A percentile compares a stretch with the other conserved stretches of the same genome.
phyloP scores from a whole-genome alignment of 2,329 filamentous ascomycete genomes.

The Fusarium verrucosum region DNA sequence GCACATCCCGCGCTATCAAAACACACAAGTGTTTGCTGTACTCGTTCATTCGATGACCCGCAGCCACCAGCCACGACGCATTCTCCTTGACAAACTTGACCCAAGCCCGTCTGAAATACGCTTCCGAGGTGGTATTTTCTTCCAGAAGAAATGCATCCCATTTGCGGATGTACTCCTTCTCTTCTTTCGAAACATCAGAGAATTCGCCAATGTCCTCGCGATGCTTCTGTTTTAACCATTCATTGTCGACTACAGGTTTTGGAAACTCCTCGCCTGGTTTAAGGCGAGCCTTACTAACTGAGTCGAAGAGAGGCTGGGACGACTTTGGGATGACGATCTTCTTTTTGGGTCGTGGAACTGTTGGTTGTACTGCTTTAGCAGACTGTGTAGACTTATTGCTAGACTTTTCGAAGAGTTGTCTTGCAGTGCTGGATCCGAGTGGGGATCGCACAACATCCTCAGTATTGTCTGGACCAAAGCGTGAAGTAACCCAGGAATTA shows the following conservation, averaged over 20 bases:
- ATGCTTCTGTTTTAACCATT: constrained; percentile 68
- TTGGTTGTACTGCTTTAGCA: background rate
- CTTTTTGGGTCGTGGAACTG: constrained; percentile 22
- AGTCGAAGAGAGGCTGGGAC: constrained; percentile 64
- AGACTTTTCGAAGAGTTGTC: constrained; percentile 42
- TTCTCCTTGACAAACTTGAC: constrained; percentile 62
- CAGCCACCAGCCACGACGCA: constrained; percentile 61
- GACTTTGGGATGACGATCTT: constrained; percentile 59
- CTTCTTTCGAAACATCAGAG: constrained; percentile 61
- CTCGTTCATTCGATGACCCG: constrained; percentile 59
- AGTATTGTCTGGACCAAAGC: constrained; percentile 50
- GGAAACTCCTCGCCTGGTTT: constrained; percentile 60
- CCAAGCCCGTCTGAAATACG: constrained; percentile 63
- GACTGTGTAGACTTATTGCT: constrained; percentile 21
- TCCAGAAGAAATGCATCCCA: constrained; percentile 66
- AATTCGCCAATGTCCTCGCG: constrained; percentile 66
- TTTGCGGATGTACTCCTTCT: constrained; percentile 67
- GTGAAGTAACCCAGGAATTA: constrained; percentile 56
- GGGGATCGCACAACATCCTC: constrained; percentile 44
- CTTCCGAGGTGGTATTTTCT: constrained; percentile 60
- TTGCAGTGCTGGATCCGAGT: constrained; percentile 32
- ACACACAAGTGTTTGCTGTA: constrained; percentile 65
- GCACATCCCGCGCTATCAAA: constrained; percentile 58
- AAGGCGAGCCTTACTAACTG: constrained; percentile 63
- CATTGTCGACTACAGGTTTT: constrained; percentile 55